Evolutionary conservation across 2,329 filamentous ascomycete species (phyloP).

Genomic region (Neophaeococcomyces mojaviensis): DNA sequence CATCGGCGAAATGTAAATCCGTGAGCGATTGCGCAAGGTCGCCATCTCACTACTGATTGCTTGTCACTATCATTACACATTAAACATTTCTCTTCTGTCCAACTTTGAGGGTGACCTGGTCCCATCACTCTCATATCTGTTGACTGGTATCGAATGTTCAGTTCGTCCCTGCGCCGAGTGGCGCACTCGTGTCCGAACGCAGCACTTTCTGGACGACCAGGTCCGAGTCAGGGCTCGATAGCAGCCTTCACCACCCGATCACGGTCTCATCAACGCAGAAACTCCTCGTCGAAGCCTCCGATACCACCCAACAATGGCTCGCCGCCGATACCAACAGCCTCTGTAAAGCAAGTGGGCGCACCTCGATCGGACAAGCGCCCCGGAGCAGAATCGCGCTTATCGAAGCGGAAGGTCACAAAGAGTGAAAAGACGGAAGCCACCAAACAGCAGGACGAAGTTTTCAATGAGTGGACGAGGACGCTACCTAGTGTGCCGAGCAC

Average conservation of each 20-base stretch:
- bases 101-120: not conserved
- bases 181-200: conserved; percentile 32
- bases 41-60: too few species aligned
- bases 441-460: conserved; percentile 12
- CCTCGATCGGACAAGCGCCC: conserved; percentile 20
- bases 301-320: conserved; percentile 40
- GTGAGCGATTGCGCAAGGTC: too few species aligned
- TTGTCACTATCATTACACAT: not conserved
- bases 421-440: conserved; percentile 27
- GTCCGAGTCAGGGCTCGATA: conserved; percentile 28
- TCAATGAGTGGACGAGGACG: conserved; percentile 25
- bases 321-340: conserved; percentile 18
- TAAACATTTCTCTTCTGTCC: not conserved
- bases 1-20: too few species aligned
- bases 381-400: conserved; percentile 20
- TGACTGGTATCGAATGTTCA: conserved; percentile 31
- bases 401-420: conserved; percentile 18
- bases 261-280: conserved; percentile 37
- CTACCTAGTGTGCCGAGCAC: conserved; percentile 44
- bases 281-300: conserved; percentile 43
- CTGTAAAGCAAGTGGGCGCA: conserved; percentile 22
- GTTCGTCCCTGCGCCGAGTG: conserved; percentile 39
- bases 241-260: conserved; percentile 29
- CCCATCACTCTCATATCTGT: not conserved
- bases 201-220: conserved; percentile 27